phyloP scores from a whole-genome alignment of 768 basidiomycete genomes.

The Boletus pseudo-olivaceus region DNA sequence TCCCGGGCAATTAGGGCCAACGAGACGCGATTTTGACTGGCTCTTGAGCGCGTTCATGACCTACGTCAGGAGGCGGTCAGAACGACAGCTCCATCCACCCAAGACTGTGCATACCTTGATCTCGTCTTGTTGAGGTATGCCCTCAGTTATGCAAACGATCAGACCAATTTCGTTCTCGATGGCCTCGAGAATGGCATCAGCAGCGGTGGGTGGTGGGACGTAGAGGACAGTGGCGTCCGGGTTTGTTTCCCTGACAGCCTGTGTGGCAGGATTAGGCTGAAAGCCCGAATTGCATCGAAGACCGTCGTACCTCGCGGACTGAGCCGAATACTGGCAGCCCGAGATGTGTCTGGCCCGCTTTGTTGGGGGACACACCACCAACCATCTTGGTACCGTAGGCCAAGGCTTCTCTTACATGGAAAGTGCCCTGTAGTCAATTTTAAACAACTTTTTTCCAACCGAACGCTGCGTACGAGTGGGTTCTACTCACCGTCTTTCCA shows the following conservation, averaged over 20 bases:
- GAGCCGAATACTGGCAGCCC: constrained; percentile 92
- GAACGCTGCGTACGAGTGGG: not conserved
- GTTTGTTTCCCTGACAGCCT: constrained; percentile 83
- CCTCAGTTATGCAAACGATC: constrained; percentile 98
- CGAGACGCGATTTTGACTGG: constrained; percentile 92
- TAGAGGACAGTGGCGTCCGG: constrained; percentile 97
- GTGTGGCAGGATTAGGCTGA: constrained; percentile 31
- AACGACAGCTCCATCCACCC: not conserved
- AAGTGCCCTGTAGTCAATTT: constrained; percentile 67
- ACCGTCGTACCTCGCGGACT: constrained; percentile 71
- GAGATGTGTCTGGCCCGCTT: constrained; percentile 93
- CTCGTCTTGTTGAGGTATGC: constrained; percentile 97
- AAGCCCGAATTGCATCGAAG: not conserved
- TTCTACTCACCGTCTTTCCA: constrained; percentile 79
- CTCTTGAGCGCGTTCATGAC: constrained; percentile 91
- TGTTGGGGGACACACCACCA: constrained; percentile 94
- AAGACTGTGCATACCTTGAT: constrained; percentile 58
- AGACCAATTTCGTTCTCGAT: constrained; percentile 97
- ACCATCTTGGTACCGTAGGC: constrained; percentile 97
- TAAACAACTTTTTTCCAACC: constrained; percentile 1
- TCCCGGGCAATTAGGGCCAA: constrained; percentile 98
- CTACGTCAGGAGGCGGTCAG: constrained; percentile 35
- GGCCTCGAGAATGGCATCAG: constrained; percentile 97
- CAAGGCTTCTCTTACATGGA: constrained; percentile 91
- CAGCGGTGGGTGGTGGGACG: constrained; percentile 94